A percentile compares a stretch with the other conserved stretches of the same genome.
Conservation (phyloP, 1,284 basidiomycete genomes). For the Cryptococcus maquisensis region DNA sequence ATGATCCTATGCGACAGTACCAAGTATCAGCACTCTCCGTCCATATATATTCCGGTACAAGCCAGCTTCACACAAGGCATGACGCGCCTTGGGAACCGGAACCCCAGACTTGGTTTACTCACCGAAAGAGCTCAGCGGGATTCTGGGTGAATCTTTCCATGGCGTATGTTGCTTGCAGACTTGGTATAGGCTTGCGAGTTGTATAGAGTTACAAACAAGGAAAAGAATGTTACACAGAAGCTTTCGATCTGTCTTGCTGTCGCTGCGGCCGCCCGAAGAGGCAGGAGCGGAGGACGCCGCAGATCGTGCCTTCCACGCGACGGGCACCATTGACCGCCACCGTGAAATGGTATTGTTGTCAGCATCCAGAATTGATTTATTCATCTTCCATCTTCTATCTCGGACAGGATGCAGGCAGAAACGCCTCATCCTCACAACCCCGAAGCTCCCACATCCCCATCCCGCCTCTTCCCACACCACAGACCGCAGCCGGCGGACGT, state of each 20-base stretch:
- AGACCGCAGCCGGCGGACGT: too few relatives aligned
- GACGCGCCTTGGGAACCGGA: background rate
- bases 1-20: slow-evolving; percentile 27
- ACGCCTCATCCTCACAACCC: too few relatives aligned
- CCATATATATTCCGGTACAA: background rate
- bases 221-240: background rate
- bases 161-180: slow-evolving; percentile 1
- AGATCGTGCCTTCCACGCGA: too few relatives aligned
- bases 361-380: too few relatives aligned
- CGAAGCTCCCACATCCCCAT: too few relatives aligned
- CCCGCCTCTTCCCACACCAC: too few relatives aligned
- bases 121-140: slow-evolving; percentile 46
- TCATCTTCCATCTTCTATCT: too few relatives aligned
- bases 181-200: background rate
- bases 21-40: background rate
- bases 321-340: too few relatives aligned
- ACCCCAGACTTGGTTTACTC: slow-evolving; percentile 7
- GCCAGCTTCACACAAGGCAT: background rate
- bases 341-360: too few relatives aligned
- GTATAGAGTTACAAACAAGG: background rate
- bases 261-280: too few relatives aligned
- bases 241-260: background rate
- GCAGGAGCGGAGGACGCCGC: too few relatives aligned
- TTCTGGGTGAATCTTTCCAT: slow-evolving; percentile 47
- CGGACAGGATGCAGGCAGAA: too few relatives aligned